Conservation (phyloP, 1,284 basidiomycete species). For the Albatrellus sp. region DNA sequence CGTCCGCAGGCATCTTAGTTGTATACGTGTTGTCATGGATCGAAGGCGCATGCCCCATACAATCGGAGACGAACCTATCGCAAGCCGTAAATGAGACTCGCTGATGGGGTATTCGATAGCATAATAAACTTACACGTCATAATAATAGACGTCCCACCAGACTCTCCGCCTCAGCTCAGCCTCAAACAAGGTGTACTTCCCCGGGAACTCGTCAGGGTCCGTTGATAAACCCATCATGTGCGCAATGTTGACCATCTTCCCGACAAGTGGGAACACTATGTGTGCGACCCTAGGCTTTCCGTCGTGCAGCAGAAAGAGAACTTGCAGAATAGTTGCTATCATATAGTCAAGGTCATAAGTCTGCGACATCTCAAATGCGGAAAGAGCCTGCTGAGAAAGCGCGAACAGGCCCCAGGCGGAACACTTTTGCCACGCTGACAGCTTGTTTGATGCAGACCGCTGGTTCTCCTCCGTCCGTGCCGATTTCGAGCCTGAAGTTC, state of each 20-base stretch:
- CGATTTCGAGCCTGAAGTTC: slow-evolving; percentile 5
- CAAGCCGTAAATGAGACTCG: slow-evolving; percentile 7
- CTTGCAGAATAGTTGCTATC: slow-evolving; percentile 37
- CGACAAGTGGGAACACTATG: slow-evolving; percentile 36
- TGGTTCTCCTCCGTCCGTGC: slow-evolving; percentile 8
- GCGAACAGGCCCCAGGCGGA: slow-evolving; percentile 27
- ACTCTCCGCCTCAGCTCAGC: slow-evolving; percentile 47
- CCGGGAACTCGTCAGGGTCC: slow-evolving; percentile 45
- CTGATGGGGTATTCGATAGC: slow-evolving; percentile 2
- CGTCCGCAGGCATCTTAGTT: slow-evolving; percentile 33
- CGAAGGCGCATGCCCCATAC: slow-evolving; percentile 43
- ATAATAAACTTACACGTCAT: slow-evolving; percentile 46
- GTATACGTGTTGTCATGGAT: slow-evolving; percentile 37
- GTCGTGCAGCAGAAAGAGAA: slow-evolving; percentile 39
- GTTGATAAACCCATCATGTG: slow-evolving; percentile 46
- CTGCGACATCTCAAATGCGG: slow-evolving; percentile 26
- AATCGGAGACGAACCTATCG: slow-evolving; percentile 54
- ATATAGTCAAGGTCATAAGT: slow-evolving; percentile 40
- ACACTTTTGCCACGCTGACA: slow-evolving; percentile 9
- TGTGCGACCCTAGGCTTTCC: slow-evolving; percentile 31
- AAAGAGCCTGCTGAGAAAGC: slow-evolving; percentile 32
- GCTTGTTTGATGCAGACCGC: slow-evolving; percentile 11
- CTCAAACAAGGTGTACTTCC: slow-evolving; percentile 31
- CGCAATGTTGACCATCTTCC: slow-evolving; percentile 56
- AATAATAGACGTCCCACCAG: slow-evolving; percentile 68